Evolutionary conservation across 805 yeast species (phyloP).

Genomic region (Candida pseudoglaebosa): DNA sequence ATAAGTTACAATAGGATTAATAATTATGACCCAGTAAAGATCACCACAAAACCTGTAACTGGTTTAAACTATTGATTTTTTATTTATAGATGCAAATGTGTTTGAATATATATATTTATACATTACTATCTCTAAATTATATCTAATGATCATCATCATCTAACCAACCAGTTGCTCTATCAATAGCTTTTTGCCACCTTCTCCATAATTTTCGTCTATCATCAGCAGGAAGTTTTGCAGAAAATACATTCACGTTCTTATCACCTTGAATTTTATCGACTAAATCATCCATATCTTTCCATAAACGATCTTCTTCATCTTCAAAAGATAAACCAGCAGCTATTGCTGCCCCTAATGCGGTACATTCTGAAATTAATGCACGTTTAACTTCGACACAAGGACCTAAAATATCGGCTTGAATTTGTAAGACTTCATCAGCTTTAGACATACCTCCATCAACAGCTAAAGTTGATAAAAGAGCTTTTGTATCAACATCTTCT

Average conservation of each 20-base stretch:
- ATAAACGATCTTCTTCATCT: constrained; percentile 51
- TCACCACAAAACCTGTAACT: no score
- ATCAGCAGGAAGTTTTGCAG: constrained; percentile 47
- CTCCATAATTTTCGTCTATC: constrained; percentile 62
- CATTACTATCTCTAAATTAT: no score
- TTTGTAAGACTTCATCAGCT: constrained; percentile 87
- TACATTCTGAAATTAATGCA: constrained; percentile 82
- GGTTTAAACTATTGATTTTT: no score
- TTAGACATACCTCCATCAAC: constrained; percentile 97
- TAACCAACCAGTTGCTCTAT: constrained; percentile 80
- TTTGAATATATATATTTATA: neutral
- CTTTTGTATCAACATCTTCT: constrained; percentile 42
- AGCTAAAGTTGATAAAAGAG: constrained; percentile 53
- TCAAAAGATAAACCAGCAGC: constrained; percentile 78
- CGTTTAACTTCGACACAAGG: constrained; percentile 79
- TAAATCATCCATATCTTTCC: constrained; percentile 75
- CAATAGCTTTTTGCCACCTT: constrained; percentile 83
- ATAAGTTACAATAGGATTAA: no score
- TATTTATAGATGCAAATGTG: no score
- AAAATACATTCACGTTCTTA: constrained; percentile 25
- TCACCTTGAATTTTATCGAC: constrained; percentile 34
- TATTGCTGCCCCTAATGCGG: constrained; percentile 94
- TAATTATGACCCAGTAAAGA: no score
- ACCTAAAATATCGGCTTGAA: constrained; percentile 89
- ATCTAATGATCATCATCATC: constrained; percentile 26